phyloP scores from a whole-genome alignment of 83 land plant genomes.

The Isoetes engelmannii region DNA sequence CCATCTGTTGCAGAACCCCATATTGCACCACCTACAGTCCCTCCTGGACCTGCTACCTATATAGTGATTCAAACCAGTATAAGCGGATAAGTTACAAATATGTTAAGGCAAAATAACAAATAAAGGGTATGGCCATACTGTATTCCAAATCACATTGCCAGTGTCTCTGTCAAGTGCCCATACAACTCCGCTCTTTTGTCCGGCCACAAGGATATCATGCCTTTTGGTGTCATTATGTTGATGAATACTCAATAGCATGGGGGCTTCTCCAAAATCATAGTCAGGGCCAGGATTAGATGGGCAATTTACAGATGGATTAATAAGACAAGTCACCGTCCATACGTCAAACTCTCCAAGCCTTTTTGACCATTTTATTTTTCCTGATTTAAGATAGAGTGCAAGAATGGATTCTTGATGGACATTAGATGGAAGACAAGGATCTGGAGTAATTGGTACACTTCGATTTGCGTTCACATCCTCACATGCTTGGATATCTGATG shows the following conservation, averaged over 20 bases:
- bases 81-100: not conserved
- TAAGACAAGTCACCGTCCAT: not conserved
- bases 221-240: not conserved
- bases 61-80: not conserved
- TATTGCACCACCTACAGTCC: conserved; percentile 9
- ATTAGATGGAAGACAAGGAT: not conserved
- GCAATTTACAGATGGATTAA: conserved; percentile 1
- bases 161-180: conserved; percentile 11
- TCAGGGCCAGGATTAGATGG: conserved; percentile 15
- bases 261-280: conserved; percentile 22
- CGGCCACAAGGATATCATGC: conserved; percentile 6
- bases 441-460: not conserved
- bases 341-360: conserved; percentile 9
- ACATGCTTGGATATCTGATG: not conserved
- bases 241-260: conserved; percentile 18
- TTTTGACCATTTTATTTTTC: conserved; percentile 9
- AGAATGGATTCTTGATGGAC: conserved; percentile 3
- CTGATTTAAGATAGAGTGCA: conserved; percentile 4
- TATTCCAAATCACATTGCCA: conserved; percentile 12
- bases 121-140: conserved; percentile 1
- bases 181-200: conserved; percentile 18
- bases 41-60: conserved; percentile 20
- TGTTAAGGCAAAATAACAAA: not conserved
- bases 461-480: not conserved
- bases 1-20: conserved; percentile 20